These are phyloP conservation scores for Flaveria ramosissima DNA, from an alignment of 129 eudicot genomes.

Conservation along the genomic window DNA sequence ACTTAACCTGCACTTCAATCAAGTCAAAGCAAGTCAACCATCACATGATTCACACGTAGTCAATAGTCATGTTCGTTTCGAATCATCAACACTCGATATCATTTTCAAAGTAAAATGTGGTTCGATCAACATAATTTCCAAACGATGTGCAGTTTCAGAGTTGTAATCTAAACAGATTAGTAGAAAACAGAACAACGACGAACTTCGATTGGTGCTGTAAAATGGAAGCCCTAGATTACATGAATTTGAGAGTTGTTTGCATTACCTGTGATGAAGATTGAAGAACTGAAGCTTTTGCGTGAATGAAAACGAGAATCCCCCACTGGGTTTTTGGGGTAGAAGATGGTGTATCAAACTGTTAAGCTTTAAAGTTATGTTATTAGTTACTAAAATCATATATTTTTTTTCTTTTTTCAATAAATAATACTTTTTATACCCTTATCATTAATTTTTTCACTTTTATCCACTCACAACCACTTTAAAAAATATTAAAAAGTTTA, in stretches of 20 bases:
- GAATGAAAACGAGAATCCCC: too few species aligned
- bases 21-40: conserved; percentile 31
- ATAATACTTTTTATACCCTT: too few species aligned
- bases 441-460: too few species aligned
- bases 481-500: too few species aligned
- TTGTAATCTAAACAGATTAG: background rate
- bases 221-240: conserved; percentile 14
- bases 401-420: too few species aligned
- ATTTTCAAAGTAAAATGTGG: conserved; percentile 27
- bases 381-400: too few species aligned
- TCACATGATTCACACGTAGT: background rate
- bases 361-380: too few species aligned
- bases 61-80: background rate
- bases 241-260: conserved; percentile 6
- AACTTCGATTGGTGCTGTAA: conserved; percentile 4
- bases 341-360: too few species aligned
- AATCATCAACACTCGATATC: conserved; percentile 15
- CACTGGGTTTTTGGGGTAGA: too few species aligned
- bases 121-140: conserved; percentile 16
- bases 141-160: conserved; percentile 10
- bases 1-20: conserved; percentile 18
- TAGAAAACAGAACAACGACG: conserved; percentile 4
- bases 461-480: too few species aligned
- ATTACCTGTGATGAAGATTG: conserved; percentile 21
- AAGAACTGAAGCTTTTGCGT: too few species aligned